A percentile compares a stretch with the other conserved stretches of the same genome.
Conservation (phyloP, 306 rosid genomes). For the Glycyrrhiza uralensis region DNA sequence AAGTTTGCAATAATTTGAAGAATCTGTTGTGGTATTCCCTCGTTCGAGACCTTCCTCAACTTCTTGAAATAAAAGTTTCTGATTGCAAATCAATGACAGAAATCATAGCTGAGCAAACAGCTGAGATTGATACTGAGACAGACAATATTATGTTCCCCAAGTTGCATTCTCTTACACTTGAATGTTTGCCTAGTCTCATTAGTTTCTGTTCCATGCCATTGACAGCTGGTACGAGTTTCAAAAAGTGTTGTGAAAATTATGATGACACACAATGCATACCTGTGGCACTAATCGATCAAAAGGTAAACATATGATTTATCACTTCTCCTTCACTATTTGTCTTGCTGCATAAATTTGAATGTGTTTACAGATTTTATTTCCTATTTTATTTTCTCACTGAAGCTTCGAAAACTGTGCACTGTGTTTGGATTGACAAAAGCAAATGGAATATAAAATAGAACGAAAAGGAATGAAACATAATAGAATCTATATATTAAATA, state of each 20-base stretch:
- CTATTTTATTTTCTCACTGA: background rate
- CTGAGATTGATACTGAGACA: background rate
- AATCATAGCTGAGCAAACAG: background rate
- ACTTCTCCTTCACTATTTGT: background rate
- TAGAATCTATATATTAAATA: no score
- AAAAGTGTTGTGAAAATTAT: no score
- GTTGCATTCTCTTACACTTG: background rate
- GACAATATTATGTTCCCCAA: background rate
- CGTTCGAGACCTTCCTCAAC: background rate
- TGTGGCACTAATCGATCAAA: background rate
- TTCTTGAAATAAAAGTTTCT: background rate
- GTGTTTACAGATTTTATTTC: background rate
- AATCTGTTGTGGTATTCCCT: background rate
- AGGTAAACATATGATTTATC: background rate
- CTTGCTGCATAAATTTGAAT: background rate
- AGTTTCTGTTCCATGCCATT: background rate
- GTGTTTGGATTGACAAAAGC: no score
- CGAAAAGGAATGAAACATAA: no score
- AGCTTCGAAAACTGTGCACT: no score
- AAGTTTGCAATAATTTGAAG: background rate
- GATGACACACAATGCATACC: background rate
- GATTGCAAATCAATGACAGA: background rate
- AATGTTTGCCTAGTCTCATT: background rate
- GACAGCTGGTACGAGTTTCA: no score
- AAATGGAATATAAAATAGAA: no score